These are phyloP conservation scores for Globisporangium yorkense DNA, from an alignment of 352 stramenopile genomes.

Conservation along the genomic window DNA sequence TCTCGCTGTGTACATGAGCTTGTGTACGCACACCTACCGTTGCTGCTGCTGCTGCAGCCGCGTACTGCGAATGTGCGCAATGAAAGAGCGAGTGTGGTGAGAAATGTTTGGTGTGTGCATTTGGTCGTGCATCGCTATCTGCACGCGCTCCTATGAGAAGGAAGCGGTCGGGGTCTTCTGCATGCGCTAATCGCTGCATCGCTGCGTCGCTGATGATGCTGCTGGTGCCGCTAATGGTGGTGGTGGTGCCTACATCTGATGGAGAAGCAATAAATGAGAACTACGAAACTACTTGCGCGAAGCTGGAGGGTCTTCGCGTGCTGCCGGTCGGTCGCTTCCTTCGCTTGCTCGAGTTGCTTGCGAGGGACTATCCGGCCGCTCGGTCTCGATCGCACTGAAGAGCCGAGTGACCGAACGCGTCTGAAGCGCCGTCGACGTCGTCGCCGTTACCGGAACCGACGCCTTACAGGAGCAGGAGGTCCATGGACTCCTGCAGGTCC, in stretches of 20 bases:
- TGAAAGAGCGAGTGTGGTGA: neutral
- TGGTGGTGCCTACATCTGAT: neutral
- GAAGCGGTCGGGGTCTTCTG: neutral
- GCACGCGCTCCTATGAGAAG: neutral
- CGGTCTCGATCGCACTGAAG: neutral
- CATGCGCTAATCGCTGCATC: neutral
- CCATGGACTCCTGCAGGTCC: slow-evolving; percentile 48
- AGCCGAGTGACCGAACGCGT: neutral
- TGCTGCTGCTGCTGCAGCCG: too few relatives aligned
- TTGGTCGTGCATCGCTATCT: neutral
- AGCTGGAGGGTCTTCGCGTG: neutral
- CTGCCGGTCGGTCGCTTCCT: neutral
- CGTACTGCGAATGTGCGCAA: too few relatives aligned
- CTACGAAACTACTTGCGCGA: neutral
- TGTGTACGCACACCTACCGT: too few relatives aligned
- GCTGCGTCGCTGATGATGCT: neutral
- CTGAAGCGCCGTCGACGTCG: neutral
- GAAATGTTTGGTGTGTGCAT: neutral
- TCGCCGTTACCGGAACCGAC: neutral
- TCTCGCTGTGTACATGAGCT: too few relatives aligned
- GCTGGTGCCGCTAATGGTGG: neutral
- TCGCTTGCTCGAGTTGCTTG: neutral
- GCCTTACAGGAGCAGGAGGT: slow-evolving; percentile 30
- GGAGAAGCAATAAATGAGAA: neutral
- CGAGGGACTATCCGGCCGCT: neutral